Percentiles rank a stretch among this genome's conserved stretches.
Evolutionary conservation across 495 filamentous ascomycete species (phyloP).

Genomic region (Gamarada debralockiae): DNA sequence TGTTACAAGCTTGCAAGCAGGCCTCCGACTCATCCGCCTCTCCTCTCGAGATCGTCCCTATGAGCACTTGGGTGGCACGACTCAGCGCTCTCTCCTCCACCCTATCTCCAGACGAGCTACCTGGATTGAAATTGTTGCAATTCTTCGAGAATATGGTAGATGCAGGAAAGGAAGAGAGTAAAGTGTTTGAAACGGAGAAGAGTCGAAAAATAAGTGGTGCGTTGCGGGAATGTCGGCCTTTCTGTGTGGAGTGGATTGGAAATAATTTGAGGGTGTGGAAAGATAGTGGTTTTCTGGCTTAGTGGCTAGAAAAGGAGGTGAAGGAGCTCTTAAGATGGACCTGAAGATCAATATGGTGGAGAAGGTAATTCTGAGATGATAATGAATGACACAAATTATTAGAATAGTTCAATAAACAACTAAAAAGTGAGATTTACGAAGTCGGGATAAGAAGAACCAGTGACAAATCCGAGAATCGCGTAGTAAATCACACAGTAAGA

Average conservation of each 20-base stretch:
- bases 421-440: too few relatives aligned
- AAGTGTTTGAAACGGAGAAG: constrained; percentile 20
- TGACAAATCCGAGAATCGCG: too few relatives aligned
- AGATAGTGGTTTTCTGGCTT: constrained; percentile 14
- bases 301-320: too few relatives aligned
- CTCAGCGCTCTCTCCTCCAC: constrained; percentile 1
- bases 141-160: constrained; percentile 26
- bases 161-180: constrained; percentile 14
- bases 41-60: background rate
- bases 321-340: too few relatives aligned
- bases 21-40: background rate
- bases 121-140: constrained; percentile 15
- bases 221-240: constrained; percentile 10
- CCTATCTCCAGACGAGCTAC: constrained; percentile 3
- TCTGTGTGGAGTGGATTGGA: constrained; percentile 11
- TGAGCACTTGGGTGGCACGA: constrained; percentile 12
- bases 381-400: too few relatives aligned
- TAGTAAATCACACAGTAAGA: too few relatives aligned
- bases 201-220: constrained; percentile 3
- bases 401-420: too few relatives aligned
- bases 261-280: constrained; percentile 17
- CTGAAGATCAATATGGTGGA: too few relatives aligned
- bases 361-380: too few relatives aligned
- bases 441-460: too few relatives aligned
- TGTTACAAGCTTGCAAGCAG: constrained; percentile 3